Evolutionary conservation across 2,329 filamentous ascomycete species (phyloP).

Genomic region (Fusarium cicatricum): DNA sequence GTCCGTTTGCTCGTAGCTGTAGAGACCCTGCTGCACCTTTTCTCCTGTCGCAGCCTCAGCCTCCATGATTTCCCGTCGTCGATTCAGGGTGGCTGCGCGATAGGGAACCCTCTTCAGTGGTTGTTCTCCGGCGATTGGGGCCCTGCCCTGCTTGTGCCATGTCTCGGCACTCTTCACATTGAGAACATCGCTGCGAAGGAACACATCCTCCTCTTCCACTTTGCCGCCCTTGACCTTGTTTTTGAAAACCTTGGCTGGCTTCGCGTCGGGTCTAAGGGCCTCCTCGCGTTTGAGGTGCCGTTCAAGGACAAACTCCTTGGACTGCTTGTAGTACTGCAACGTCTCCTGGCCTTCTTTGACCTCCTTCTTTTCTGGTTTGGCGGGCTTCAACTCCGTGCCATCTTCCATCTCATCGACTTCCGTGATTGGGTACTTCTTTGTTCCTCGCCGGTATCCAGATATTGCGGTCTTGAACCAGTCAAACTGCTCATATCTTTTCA

Average conservation of each 20-base stretch:
- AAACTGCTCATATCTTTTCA: slow-evolving; percentile 77
- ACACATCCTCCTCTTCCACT: slow-evolving; percentile 81
- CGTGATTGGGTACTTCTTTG: slow-evolving; percentile 63
- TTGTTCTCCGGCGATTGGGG: slow-evolving; percentile 72
- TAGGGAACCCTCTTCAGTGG: slow-evolving; percentile 90
- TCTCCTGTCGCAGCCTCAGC: slow-evolving; percentile 79
- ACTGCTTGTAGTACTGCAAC: slow-evolving; percentile 87
- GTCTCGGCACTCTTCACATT: slow-evolving; percentile 91
- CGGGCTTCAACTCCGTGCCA: slow-evolving; percentile 75
- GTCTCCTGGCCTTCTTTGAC: slow-evolving; percentile 80
- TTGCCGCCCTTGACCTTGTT: slow-evolving; percentile 78
- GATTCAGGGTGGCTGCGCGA: slow-evolving; percentile 86
- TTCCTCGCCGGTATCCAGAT: slow-evolving; percentile 70
- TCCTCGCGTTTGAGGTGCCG: slow-evolving; percentile 92
- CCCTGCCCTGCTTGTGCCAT: slow-evolving; percentile 96
- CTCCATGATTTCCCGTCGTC: slow-evolving; percentile 89
- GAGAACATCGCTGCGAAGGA: slow-evolving; percentile 78
- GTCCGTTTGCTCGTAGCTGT: slow-evolving; percentile 84
- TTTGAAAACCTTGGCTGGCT: slow-evolving; percentile 77
- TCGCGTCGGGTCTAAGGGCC: slow-evolving; percentile 74
- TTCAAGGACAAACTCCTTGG: slow-evolving; percentile 83
- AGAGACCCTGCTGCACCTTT: slow-evolving; percentile 88
- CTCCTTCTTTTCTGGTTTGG: slow-evolving; percentile 76
- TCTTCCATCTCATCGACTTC: slow-evolving; percentile 84
- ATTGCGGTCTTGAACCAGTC: slow-evolving; percentile 91